These are phyloP conservation scores for Setaria viridis DNA, from an alignment of 202 grass and related monocot genomes.

Conservation along the genomic window DNA sequence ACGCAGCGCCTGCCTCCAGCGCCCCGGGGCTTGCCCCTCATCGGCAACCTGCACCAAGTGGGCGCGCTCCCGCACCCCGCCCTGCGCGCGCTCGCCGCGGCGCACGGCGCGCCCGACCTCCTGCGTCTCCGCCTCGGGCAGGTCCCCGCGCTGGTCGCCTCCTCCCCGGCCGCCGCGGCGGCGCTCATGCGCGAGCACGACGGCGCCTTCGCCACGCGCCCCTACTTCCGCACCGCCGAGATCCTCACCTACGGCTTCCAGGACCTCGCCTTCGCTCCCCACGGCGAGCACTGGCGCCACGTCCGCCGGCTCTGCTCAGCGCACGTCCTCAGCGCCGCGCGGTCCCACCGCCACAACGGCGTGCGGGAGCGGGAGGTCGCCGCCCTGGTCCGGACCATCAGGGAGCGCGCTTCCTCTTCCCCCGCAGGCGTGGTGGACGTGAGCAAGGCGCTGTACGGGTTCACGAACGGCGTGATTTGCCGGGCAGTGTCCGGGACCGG, in stretches of 20 bases:
- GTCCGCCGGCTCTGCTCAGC: slow-evolving; percentile 57
- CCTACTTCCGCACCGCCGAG: slow-evolving; percentile 43
- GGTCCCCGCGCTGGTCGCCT: slow-evolving; percentile 57
- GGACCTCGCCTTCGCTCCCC: slow-evolving; percentile 64
- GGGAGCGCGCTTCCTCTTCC: not conserved
- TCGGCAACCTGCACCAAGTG: slow-evolving; percentile 81
- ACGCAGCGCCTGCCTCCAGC: slow-evolving; percentile 39
- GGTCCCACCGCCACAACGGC: slow-evolving; percentile 34
- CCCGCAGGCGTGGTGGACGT: slow-evolving; percentile 47
- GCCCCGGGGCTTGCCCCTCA: slow-evolving; percentile 50
- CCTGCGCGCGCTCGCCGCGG: slow-evolving; percentile 42
- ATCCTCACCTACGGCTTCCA: slow-evolving; percentile 55
- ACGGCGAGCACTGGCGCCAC: slow-evolving; percentile 70
- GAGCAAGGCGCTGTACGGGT: slow-evolving; percentile 58
- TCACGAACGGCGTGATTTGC: slow-evolving; percentile 63
- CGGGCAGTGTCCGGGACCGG: slow-evolving; percentile 58
- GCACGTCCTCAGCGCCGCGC: slow-evolving; percentile 54
- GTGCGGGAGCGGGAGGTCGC: slow-evolving; percentile 52
- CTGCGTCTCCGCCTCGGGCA: slow-evolving; percentile 60
- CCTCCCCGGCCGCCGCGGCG: slow-evolving; percentile 58
- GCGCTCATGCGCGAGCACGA: slow-evolving; percentile 62
- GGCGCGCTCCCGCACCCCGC: slow-evolving; percentile 61
- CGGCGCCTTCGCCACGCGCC: slow-evolving; percentile 46
- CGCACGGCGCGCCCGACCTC: slow-evolving; percentile 43
- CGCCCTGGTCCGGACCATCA: slow-evolving; percentile 44